Base-by-base conservation (phyloP, 257 asterid genomes). In the Buddleja alternifolia region DNA sequence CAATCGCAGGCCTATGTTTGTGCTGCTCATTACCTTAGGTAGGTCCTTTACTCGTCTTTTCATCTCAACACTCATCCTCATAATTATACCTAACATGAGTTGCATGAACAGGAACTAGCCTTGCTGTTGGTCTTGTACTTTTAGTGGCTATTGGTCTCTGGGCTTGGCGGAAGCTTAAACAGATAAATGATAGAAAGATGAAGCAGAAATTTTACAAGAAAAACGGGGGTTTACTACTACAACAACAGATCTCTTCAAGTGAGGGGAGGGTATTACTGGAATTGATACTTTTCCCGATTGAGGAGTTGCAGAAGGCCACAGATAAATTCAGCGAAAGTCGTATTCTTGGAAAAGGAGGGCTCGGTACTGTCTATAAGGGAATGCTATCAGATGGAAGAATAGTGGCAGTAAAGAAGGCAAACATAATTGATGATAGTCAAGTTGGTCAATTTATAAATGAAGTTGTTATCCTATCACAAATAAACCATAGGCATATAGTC, bases 321-420 rank as follows among this genome's bases (percentile, higher is more conserved):
- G 66, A 78, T 45, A 73, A 56, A 5, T 78, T 73, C 63, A 73
- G 37, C 16, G 59, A 58, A 52, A 53, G 32, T 6, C 79, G 79
- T 32, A 14, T 78, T 48, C 79, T 78, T 17, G 82, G 79, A 8
- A 69, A 64, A 68, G 82, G 76, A 57, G 79, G 82, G 12, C 56
- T 32, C 1, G 82, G 76, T 5, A 78, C 76, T 0, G 79, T 78
- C 23, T 78, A 73, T 73, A 78, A 78, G 44, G 82, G 82, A 16
- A 73, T 77, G 78, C 64, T 77, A 17, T 50, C 70, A 3, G 75
- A 77, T 51, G 76, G 78, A n/a, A 50, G 73, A 63, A 78, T 78
- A 41, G 77, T 79, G 0, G 84, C 87, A 0, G 82, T 82, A 4
- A 82, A 79, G 59, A 82, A 69, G 60, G 75, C 82, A 29, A 79